phyloP scores from a whole-genome alignment of 129 eudicot genomes.

The Arctium lappa region DNA sequence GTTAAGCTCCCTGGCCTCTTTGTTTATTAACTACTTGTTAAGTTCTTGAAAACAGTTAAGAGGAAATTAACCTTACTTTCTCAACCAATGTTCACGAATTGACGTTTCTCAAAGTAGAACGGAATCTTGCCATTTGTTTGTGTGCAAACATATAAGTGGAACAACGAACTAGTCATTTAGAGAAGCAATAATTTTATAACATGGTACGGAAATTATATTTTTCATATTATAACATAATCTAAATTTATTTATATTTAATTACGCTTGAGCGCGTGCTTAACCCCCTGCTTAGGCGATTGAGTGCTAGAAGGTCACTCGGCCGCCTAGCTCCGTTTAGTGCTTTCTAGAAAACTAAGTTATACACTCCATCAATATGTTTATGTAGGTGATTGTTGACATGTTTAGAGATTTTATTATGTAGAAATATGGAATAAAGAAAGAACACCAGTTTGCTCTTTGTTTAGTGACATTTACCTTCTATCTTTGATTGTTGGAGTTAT shows the following conservation, averaged over 20 bases:
- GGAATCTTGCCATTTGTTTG: background rate
- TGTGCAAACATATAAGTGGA: background rate
- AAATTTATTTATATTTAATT: background rate
- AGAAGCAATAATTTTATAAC: background rate
- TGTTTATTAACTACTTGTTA: background rate
- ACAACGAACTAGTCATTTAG: background rate
- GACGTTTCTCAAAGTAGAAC: background rate
- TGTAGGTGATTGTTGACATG: background rate
- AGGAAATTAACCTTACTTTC: background rate
- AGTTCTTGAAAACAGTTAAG: background rate
- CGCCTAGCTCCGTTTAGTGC: background rate
- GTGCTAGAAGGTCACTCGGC: background rate
- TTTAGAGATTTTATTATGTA: background rate
- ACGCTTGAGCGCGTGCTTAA: background rate
- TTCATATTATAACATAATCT: background rate
- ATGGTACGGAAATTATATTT: background rate
- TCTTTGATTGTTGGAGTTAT: constrained; percentile 8
- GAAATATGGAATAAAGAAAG: background rate
- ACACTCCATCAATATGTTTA: background rate
- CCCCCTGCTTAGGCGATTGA: constrained; percentile 13
- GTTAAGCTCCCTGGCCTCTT: too few relatives aligned
- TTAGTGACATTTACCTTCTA: background rate
- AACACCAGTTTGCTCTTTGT: background rate
- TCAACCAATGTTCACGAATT: background rate
- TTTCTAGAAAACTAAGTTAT: background rate